Base-by-base conservation (phyloP, 2,329 filamentous ascomycete genomes). In the Iodosphaeria phyllophila region DNA sequence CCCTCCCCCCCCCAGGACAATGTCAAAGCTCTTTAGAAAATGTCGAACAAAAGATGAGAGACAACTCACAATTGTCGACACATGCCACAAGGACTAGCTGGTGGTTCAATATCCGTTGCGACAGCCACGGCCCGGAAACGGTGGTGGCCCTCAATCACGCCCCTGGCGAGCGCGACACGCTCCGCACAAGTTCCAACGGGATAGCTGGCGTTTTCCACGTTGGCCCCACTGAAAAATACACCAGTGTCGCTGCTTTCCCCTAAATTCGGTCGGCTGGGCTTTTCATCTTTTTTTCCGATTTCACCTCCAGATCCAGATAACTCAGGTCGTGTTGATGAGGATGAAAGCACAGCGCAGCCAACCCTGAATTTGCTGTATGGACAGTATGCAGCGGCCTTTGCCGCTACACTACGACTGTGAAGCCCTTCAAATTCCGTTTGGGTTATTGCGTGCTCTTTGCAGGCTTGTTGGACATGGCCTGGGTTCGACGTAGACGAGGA, bases 111-210 rank as follows among this genome's bases (percentile, higher is more conserved):
- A 44, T 93, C 78, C 5, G 84, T 91, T 5, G 78, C 66, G 4
- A 98, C 83, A 10, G 78, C 86, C 13, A 98, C 51, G 12, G 84
- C 86, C 41, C 69, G 73, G 52, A 91, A 80, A 16, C 38, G 41
- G 17, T 48, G 51, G 35, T 64, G 50, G 3, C 66, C 64, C 25
- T 54, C 54, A 5, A 68, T 64, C 5, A 93, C 66, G 13, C 86
- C 86, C 19, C 72, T 82, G 6, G 69, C 77, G 35, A 95, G 61
- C 2, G 80, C 83, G n/a, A 86, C 79, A 30, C 86, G 63, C 61
- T 98, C 89, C 9, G 89, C 89, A 49, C 89, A 95, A 3, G 79
- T 91, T n/a, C 82, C 82, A 5, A 93, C 84, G 0, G 89, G 86
- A 46, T 92, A 95, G 15, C 76, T 60, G 2, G 82, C 84, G 46